Conservation (phyloP, 495 filamentous ascomycete genomes). For the Annulohypoxylon moriforme region DNA sequence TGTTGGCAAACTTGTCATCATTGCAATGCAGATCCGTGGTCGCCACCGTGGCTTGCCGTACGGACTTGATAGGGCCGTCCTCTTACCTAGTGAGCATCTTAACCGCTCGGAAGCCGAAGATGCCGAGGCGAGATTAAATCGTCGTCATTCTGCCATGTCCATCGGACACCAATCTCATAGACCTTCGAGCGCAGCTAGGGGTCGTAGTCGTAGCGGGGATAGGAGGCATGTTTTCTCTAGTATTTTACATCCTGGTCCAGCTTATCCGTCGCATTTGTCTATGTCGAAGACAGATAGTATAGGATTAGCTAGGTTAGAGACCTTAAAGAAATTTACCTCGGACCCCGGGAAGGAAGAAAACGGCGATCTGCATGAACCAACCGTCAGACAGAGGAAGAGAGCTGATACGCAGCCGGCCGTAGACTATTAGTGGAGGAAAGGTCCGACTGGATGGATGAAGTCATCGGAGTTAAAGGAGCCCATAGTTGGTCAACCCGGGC, state of each 20-base stretch:
- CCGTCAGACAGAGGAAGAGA: slow-evolving; percentile 36
- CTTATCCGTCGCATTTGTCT: slow-evolving; percentile 31
- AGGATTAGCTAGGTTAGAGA: slow-evolving; percentile 28
- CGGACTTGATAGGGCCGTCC: slow-evolving; percentile 88
- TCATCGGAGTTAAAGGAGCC: background rate
- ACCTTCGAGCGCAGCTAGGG: slow-evolving; percentile 31
- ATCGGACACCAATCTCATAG: slow-evolving; percentile 40
- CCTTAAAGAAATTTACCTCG: slow-evolving; percentile 35
- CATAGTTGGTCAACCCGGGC: background rate
- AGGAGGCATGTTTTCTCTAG: slow-evolving; percentile 48
- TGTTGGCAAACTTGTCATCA: slow-evolving; percentile 89
- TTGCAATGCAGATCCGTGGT: slow-evolving; percentile 93
- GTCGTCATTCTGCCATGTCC: slow-evolving; percentile 66
- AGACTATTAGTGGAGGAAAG: slow-evolving; percentile 39
- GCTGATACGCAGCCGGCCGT: slow-evolving; percentile 37
- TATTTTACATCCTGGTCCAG: slow-evolving; percentile 55
- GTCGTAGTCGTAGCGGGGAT: slow-evolving; percentile 46
- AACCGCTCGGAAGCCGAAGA: slow-evolving; percentile 75
- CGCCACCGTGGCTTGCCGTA: slow-evolving; percentile 93
- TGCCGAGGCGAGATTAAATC: slow-evolving; percentile 64
- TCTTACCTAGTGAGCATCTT: slow-evolving; percentile 81
- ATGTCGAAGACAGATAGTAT: slow-evolving; percentile 33
- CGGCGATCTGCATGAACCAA: slow-evolving; percentile 5
- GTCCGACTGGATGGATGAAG: slow-evolving; percentile 18
- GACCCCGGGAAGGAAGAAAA: slow-evolving; percentile 28